Evolutionary conservation across 352 stramenopile genomes (phyloP), one percentile per base, ranked within the genome.

Genomic region (Phytophthora sp.): DNA sequence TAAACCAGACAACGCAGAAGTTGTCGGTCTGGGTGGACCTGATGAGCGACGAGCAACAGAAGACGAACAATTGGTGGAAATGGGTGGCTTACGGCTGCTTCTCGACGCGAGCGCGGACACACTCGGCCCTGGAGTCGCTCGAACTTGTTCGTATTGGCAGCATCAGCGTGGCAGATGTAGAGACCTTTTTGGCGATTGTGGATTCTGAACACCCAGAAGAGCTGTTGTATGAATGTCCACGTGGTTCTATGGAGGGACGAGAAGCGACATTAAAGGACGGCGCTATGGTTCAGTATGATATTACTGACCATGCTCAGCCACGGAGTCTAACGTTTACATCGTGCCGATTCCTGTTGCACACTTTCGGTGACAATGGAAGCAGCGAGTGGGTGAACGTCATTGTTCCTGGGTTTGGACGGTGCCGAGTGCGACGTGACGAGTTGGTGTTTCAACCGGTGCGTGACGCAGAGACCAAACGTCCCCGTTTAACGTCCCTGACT

Each of bases 21-120:
- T 3, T 69, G 9, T 51, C 54, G 1, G 18, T 60, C 27, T 52
- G 50, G 36, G 9, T 69, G 21, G 24, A 44, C 27, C 30, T 46
- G 18, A 39, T 26, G 16, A 20, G 6, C 16, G 11, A 46, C 13
- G 46, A 57, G 4, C 31, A 39, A 4, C 39, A 50, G 7, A 45
- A 42, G 1, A 46, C 31, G 1, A 53, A 46, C 20, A 21, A 24
- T 23, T 61, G 29, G 46, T 67, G 63, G 57, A 66, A 71, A 11
- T 67, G 63, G 63, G 15, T 71, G 13, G 49, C 63, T 1, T 71
- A 71, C 31, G 55, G 27, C 9, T 63, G 36, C 12, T 63, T 71
- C 23, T 71, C 63, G 11, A 67, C 67, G 18, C 47, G 57, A 55
- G 63, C 63, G 12, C 39, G 35, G 11, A 23, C 27, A 3, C 20